Evolutionary conservation across 208 protist species (phyloP).

Genomic region (Polymyxa betae): DNA sequence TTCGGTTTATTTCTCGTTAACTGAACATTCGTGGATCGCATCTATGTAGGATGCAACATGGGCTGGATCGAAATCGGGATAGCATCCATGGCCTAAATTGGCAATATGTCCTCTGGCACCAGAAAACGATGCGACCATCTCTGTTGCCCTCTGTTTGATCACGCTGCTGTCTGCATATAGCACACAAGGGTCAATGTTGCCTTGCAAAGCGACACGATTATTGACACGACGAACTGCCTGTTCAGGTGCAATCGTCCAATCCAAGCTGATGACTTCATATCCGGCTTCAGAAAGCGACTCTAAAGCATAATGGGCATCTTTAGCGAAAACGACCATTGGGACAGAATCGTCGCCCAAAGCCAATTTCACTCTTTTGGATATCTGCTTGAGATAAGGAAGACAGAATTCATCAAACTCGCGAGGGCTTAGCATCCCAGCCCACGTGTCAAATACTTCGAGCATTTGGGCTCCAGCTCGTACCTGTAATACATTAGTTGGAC

Average conservation of each 20-base stretch:
- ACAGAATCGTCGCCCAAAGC: constrained; percentile 55
- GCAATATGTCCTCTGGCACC: constrained; percentile 75
- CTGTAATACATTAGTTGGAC: constrained; percentile 47
- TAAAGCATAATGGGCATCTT: constrained; percentile 74
- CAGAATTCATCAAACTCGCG: constrained; percentile 72
- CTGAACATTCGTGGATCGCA: constrained; percentile 74
- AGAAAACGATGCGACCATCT: constrained; percentile 72
- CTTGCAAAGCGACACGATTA: constrained; percentile 70
- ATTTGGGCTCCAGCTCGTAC: constrained; percentile 70
- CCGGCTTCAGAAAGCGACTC: constrained; percentile 63
- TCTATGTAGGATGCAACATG: constrained; percentile 73
- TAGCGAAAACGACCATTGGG: constrained; percentile 80
- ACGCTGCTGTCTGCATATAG: constrained; percentile 66
- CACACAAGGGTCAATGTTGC: constrained; percentile 75
- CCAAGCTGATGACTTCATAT: constrained; percentile 79
- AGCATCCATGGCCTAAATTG: constrained; percentile 84
- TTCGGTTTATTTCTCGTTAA: no score
- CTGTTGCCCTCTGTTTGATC: constrained; percentile 21
- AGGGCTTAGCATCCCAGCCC: constrained; percentile 76
- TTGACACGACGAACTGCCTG: constrained; percentile 59
- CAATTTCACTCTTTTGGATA: constrained; percentile 72
- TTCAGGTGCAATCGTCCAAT: constrained; percentile 76
- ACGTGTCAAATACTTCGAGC: constrained; percentile 83
- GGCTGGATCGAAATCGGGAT: constrained; percentile 74
- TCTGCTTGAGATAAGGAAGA: constrained; percentile 75